Evolutionary conservation across 306 rosid genomes (phyloP), one percentile per base, ranked within the genome.

Genomic region (Acacia confusa): DNA sequence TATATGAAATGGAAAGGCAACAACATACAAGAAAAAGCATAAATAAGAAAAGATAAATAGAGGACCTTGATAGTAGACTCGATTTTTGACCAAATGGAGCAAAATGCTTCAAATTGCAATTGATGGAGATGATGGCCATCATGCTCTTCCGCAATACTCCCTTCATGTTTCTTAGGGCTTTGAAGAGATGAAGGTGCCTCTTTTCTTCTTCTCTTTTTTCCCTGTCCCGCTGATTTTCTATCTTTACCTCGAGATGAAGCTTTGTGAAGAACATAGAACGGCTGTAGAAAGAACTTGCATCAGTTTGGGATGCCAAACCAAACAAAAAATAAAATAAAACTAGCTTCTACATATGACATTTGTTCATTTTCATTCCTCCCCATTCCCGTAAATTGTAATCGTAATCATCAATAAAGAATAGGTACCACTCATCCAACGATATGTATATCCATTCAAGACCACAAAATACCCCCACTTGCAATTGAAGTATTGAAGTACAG

Each of bases 231-330:
- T 70, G 87, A 66, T 75, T 72, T 85, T 85, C 90, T 85, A 75
- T 88, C 84, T 57, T 79, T 78, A 73, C 79, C 83, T 75, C 41
- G 77, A 38, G 90, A 60, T 12, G 90, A 85, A 44, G 94, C 88
- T 87, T 88, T 90, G 74, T 93, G 98, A 75, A 93, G 92, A 81
- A 95, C 84, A 65, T 88, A 92, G 82, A 92, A 92, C 57, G 90
- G 96, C 97, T 93, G 85, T 40, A 12, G 20, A 76, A 79, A 75
- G 38, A 70, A 81, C 4, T 2, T 73, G 25, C 64, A 58, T 27
- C 43, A 70, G 53, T 63, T 81, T 25, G 67, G 44, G 36, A 65
- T 53, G 48, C 74, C 63, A 75, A 71, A 57, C 58, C 68, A 80
- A 72, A 72, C 64, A 13, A 75, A 17, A 41, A 40, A 52, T 45